These are phyloP conservation scores for Crepidotus variabilis DNA, from an alignment of 768 basidiomycete genomes.

Conservation along the genomic window DNA sequence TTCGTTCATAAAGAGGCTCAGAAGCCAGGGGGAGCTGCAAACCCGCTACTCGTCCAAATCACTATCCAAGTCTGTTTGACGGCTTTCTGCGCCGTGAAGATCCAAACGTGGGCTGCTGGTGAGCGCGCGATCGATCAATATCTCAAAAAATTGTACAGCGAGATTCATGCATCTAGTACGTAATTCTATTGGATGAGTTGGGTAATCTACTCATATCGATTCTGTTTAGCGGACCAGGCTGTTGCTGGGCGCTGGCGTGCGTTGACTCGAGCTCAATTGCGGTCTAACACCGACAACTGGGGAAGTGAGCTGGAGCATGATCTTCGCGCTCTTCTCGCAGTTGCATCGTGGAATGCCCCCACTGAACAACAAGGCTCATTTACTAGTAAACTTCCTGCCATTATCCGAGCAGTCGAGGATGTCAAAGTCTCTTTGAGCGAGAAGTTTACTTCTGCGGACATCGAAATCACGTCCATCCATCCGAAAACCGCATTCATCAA, in stretches of 20 bases:
- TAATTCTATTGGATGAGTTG: background rate
- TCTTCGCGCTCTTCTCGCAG: background rate
- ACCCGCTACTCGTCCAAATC: constrained; percentile 32
- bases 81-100: background rate
- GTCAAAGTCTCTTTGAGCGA: constrained; percentile 3
- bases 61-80: constrained; percentile 26
- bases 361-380: background rate
- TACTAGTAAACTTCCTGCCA: background rate
- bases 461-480: constrained; percentile 1
- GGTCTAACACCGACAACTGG: constrained; percentile 13
- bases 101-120: background rate
- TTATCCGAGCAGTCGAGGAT: constrained; percentile 6
- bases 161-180: constrained; percentile 32
- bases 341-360: background rate
- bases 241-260: constrained; percentile 42
- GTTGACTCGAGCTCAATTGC: constrained; percentile 27
- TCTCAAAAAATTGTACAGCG: constrained; percentile 22
- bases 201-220: background rate
- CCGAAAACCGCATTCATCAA: background rate
- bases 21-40: constrained; percentile 14
- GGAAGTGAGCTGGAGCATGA: background rate
- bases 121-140: background rate
- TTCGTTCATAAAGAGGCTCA: background rate
- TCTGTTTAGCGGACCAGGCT: constrained; percentile 35
- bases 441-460: constrained; percentile 8